Percentiles rank a stretch among this genome's conserved stretches.
These are phyloP conservation scores for Dinochytrium kinnereticum DNA, from an alignment of 371 early-diverging fungal genomes.

Conservation along the genomic window DNA sequence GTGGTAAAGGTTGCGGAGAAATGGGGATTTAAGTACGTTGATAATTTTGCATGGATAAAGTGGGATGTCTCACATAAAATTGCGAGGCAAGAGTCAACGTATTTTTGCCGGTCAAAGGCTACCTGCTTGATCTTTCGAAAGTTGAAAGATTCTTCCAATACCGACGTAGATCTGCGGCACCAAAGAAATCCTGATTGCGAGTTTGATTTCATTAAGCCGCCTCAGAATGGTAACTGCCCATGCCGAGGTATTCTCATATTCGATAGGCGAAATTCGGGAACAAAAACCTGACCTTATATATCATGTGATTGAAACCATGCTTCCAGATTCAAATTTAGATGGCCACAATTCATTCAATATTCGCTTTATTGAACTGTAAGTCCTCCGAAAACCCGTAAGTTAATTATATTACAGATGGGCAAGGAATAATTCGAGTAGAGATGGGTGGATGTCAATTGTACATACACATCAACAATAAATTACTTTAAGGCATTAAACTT, in stretches of 20 bases:
- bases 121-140: constrained; percentile 88
- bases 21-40: constrained; percentile 94
- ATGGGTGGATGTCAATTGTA: background rate
- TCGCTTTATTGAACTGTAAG: constrained; percentile 25
- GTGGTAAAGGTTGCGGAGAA: constrained; percentile 70
- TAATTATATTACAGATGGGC: background rate
- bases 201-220: constrained; percentile 88
- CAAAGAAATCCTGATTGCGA: constrained; percentile 92
- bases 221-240: constrained; percentile 52
- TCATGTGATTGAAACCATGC: constrained; percentile 84
- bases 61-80: constrained; percentile 81
- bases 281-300: constrained; percentile 83
- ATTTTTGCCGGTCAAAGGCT: constrained; percentile 83
- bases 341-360: background rate
- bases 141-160: constrained; percentile 49
- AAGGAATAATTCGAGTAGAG: background rate
- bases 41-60: constrained; percentile 95
- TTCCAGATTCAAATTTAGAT: constrained; percentile 59
- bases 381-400: background rate
- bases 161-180: constrained; percentile 86
- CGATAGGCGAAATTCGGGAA: too few relatives aligned
- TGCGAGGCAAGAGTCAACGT: constrained; percentile 63
- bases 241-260: too few relatives aligned
- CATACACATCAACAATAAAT: background rate
- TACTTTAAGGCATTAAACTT: background rate